A percentile compares a stretch with the other conserved stretches of the same genome.
These are phyloP conservation scores for Globisporangium yorkense DNA, from an alignment of 352 stramenopile genomes.

Conservation along the genomic window DNA sequence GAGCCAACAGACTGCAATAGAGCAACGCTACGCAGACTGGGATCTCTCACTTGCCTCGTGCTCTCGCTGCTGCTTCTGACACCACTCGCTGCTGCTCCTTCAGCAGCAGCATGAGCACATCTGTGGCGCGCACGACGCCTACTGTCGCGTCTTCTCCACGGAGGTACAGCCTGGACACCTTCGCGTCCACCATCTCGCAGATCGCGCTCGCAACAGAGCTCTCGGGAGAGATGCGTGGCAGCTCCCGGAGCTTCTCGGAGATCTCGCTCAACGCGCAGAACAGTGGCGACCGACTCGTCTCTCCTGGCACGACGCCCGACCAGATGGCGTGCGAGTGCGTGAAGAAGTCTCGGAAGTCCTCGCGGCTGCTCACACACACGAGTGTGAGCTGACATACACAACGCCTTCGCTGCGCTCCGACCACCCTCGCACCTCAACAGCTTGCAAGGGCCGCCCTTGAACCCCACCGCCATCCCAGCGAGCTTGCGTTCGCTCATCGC, in stretches of 20 bases:
- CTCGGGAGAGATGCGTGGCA: conserved; percentile 18
- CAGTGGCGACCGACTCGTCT: conserved; percentile 8
- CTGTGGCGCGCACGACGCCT: conserved; percentile 39
- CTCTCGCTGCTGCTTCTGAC: background rate
- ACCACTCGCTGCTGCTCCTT: conserved; percentile 33
- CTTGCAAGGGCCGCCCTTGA: conserved; percentile 9
- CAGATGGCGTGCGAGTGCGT: conserved; percentile 10
- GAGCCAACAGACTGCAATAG: background rate
- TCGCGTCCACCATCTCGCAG: conserved; percentile 33
- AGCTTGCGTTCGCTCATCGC: conserved; percentile 25
- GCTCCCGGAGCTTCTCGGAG: conserved; percentile 9
- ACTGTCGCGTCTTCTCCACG: background rate
- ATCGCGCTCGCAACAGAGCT: conserved; percentile 41
- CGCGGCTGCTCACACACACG: background rate
- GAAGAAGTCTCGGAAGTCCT: conserved; percentile 24
- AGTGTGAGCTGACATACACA: background rate
- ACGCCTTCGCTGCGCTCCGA: background rate
- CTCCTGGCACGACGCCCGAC: background rate
- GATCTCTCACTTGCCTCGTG: background rate
- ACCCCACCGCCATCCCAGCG: conserved; percentile 21
- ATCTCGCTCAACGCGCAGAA: conserved; percentile 24
- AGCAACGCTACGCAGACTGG: background rate
- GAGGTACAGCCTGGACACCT: conserved; percentile 6
- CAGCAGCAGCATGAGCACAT: conserved; percentile 48
- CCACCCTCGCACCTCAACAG: conserved; percentile 9